Percentiles rank a stretch among this genome's conserved stretches.
Evolutionary conservation across 2,329 filamentous ascomycete genomes (phyloP).

Genomic region (Phoma sp.): DNA sequence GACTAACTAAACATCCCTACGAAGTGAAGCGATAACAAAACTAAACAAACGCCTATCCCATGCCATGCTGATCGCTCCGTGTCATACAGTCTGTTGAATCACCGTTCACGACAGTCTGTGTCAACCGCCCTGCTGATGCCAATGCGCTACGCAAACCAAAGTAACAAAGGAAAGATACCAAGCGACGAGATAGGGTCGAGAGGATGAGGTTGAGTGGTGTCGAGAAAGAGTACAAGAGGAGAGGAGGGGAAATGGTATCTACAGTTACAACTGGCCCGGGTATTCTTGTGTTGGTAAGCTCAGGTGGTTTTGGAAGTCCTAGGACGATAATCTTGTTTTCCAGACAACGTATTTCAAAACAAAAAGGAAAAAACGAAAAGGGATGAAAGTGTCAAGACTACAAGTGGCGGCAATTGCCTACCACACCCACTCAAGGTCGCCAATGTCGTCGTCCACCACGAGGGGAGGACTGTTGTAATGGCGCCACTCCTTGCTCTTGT

Average conservation of each 20-base stretch:
- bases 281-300: constrained; percentile 22
- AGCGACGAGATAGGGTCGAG: constrained; percentile 31
- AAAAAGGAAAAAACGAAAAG: constrained; percentile 33
- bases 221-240: constrained; percentile 23
- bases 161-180: constrained; percentile 47
- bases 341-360: constrained; percentile 22
- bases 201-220: constrained; percentile 23
- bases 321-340: constrained; percentile 36
- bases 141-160: constrained; percentile 28
- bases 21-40: constrained; percentile 25
- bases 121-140: constrained; percentile 22
- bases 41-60: constrained; percentile 18
- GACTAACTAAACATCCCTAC: constrained; percentile 49
- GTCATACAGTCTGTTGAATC: constrained; percentile 24
- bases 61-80: constrained; percentile 19
- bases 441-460: constrained; percentile 66
- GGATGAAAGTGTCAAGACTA: constrained; percentile 56
- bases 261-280: constrained; percentile 45
- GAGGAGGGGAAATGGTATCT: constrained; percentile 49
- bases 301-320: constrained; percentile 21
- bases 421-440: constrained; percentile 93
- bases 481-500: constrained; percentile 58
- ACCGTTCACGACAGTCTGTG: constrained; percentile 16
- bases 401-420: constrained; percentile 74
- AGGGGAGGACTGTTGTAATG: constrained; percentile 46